Evolutionary conservation across 1,284 basidiomycete genomes (phyloP).

Genomic region (Apiotrichum sp.): DNA sequence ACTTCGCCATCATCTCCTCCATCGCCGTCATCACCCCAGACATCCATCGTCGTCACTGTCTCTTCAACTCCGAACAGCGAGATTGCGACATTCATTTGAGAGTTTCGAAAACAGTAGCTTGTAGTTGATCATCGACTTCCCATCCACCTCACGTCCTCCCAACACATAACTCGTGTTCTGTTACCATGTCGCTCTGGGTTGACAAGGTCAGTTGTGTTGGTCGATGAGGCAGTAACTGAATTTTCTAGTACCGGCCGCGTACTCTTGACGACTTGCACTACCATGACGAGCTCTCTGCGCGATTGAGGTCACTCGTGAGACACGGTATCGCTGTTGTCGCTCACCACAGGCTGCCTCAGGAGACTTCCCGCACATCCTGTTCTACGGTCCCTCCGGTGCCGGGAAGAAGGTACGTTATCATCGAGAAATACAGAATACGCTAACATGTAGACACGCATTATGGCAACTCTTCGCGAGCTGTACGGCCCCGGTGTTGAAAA

Average conservation of each 20-base stretch:
- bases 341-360: slow-evolving; percentile 64
- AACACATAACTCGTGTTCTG: too few species aligned
- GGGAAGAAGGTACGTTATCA: slow-evolving; percentile 69
- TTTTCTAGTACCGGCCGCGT: slow-evolving; percentile 70
- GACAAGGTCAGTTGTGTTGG: slow-evolving; percentile 57
- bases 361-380: slow-evolving; percentile 96
- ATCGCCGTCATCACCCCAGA: too few species aligned
- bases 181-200: slow-evolving; percentile 77
- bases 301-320: slow-evolving; percentile 69
- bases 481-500: slow-evolving; percentile 92
- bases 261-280: slow-evolving; percentile 83
- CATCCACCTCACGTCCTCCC: too few species aligned
- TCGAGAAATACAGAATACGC: neutral
- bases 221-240: neutral
- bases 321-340: neutral
- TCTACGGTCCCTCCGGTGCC: slow-evolving; percentile 95
- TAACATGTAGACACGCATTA: slow-evolving; percentile 66
- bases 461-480: slow-evolving; percentile 76
- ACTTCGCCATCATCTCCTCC: too few species aligned
- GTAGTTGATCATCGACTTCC: too few species aligned
- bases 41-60: too few species aligned
- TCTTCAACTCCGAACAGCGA: too few species aligned
- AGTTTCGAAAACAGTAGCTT: too few species aligned
- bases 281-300: slow-evolving; percentile 71
- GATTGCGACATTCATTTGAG: too few species aligned